These are phyloP conservation scores for Colletotrichum lindemuthianum DNA, from an alignment of 2,329 filamentous ascomycete genomes.

Conservation along the genomic window DNA sequence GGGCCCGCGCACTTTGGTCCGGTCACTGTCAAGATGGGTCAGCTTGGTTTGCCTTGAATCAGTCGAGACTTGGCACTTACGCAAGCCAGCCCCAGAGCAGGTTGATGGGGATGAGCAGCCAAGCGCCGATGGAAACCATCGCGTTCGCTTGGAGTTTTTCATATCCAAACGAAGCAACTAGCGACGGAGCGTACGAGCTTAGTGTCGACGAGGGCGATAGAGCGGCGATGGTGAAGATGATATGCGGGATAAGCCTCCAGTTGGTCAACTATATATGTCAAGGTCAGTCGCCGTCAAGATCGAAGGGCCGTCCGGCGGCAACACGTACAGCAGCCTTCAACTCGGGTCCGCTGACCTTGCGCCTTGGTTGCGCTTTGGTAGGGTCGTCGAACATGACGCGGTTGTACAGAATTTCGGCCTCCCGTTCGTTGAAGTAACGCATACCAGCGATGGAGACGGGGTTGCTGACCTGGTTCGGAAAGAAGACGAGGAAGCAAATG, in stretches of 20 bases:
- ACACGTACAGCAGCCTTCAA: slow-evolving; percentile 46
- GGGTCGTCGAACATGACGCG: slow-evolving; percentile 49
- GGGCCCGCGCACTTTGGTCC: slow-evolving; percentile 38
- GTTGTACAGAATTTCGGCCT: slow-evolving; percentile 46
- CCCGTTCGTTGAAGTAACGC: slow-evolving; percentile 47
- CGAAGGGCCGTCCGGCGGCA: neutral
- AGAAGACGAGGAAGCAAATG: slow-evolving; percentile 43
- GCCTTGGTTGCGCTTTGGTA: slow-evolving; percentile 44
- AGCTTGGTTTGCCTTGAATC: slow-evolving; percentile 20
- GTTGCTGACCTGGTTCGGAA: slow-evolving; percentile 43
- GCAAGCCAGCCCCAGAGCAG: slow-evolving; percentile 44
- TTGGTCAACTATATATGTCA: slow-evolving; percentile 45
- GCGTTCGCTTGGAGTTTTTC: slow-evolving; percentile 47
- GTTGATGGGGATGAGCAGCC: slow-evolving; percentile 46
- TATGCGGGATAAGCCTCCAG: slow-evolving; percentile 49
- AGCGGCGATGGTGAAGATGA: slow-evolving; percentile 43
- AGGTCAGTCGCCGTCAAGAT: slow-evolving; percentile 1
- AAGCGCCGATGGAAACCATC: slow-evolving; percentile 48
- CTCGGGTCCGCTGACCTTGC: slow-evolving; percentile 44
- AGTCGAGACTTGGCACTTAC: slow-evolving; percentile 19
- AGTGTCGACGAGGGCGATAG: slow-evolving; percentile 44
- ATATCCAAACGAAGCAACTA: slow-evolving; percentile 49
- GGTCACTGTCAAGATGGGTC: slow-evolving; percentile 34
- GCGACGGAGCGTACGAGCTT: slow-evolving; percentile 43
- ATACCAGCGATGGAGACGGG: slow-evolving; percentile 45